These are phyloP conservation scores for Daldinia sp. DNA, from an alignment of 2,329 filamentous ascomycete genomes.

Conservation along the genomic window DNA sequence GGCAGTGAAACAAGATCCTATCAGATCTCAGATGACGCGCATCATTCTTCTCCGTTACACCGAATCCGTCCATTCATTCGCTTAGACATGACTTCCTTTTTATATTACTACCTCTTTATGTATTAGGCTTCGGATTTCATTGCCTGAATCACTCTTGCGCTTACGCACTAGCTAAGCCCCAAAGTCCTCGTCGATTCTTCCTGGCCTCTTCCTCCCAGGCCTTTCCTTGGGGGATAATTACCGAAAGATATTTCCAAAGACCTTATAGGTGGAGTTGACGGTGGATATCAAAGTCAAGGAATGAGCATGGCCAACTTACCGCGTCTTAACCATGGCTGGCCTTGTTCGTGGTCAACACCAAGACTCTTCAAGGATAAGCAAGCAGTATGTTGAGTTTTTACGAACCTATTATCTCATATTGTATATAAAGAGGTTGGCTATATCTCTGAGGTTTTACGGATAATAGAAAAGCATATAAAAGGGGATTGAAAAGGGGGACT, in stretches of 20 bases:
- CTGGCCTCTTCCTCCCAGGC: neutral
- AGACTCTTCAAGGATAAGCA: too few species aligned
- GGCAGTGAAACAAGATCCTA: neutral
- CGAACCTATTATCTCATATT: too few species aligned
- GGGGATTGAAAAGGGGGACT: too few species aligned
- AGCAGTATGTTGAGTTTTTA: too few species aligned
- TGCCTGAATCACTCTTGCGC: neutral
- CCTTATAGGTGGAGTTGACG: neutral
- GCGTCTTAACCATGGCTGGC: neutral
- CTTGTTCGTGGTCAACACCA: neutral
- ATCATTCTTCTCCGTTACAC: neutral
- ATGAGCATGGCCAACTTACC: too few species aligned
- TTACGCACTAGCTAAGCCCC: neutral
- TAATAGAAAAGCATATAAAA: too few species aligned
- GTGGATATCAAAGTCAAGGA: neutral
- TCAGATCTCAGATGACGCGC: neutral
- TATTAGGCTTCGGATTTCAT: too few species aligned
- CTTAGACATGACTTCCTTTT: too few species aligned
- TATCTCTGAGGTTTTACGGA: too few species aligned
- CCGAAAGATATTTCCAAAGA: neutral
- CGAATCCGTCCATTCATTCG: too few species aligned
- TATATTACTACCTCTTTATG: too few species aligned
- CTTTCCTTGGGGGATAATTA: neutral
- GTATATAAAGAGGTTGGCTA: too few species aligned
- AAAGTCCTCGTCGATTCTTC: neutral